Conservation (phyloP, 805 yeast genomes). For the Barnettozyma siamensis region DNA sequence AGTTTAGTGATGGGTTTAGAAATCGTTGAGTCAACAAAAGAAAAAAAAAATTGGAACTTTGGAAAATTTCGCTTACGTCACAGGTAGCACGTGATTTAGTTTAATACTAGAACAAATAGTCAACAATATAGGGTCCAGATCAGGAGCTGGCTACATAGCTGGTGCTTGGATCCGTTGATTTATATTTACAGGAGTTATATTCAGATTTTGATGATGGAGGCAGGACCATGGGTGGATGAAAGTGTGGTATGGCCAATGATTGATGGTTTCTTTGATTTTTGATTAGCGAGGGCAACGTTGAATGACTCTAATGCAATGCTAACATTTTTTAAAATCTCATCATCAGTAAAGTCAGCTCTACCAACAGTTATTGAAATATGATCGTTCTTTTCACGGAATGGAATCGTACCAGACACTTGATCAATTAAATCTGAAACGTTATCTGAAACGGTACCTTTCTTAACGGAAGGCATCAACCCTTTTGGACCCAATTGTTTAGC, state of each 20-base stretch:
- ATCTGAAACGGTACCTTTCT: slow-evolving; percentile 80
- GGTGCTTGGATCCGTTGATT: no score
- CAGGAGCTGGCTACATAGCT: no score
- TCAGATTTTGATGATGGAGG: slow-evolving; percentile 52
- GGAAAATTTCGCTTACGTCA: neutral
- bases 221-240: slow-evolving; percentile 73
- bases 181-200: neutral
- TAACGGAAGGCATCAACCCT: slow-evolving; percentile 82
- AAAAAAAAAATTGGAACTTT: no score
- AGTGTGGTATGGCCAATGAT: slow-evolving; percentile 63
- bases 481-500: slow-evolving; percentile 85
- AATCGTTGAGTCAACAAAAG: neutral
- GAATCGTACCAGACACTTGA: slow-evolving; percentile 58
- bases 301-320: slow-evolving; percentile 61
- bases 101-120: no score
- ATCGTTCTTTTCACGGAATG: slow-evolving; percentile 69
- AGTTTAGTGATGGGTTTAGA: neutral
- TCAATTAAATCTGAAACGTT: slow-evolving; percentile 50
- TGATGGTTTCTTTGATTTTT: slow-evolving; percentile 62
- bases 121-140: no score
- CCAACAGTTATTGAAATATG: slow-evolving; percentile 67
- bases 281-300: slow-evolving; percentile 43
- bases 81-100: neutral
- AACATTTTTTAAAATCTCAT: slow-evolving; percentile 67
- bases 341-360: slow-evolving; percentile 70